phyloP scores from a whole-genome alignment of 169 alveolate species.

The Cryptosporidium sp. region DNA sequence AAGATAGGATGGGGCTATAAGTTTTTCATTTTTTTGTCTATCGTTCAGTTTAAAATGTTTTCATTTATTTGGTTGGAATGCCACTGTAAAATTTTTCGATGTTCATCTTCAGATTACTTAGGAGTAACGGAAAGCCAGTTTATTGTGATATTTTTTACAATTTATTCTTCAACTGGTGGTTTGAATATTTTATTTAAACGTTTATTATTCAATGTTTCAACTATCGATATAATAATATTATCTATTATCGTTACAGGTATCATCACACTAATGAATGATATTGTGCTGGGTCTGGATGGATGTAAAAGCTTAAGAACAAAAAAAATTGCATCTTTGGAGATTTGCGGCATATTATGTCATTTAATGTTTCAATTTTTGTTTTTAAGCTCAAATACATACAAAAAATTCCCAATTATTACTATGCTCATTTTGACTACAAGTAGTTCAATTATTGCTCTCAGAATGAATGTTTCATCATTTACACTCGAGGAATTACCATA shows the following conservation, averaged over 20 bases:
- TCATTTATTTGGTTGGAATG: constrained; percentile 62
- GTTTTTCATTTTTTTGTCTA: constrained; percentile 13
- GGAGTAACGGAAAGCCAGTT: constrained; percentile 71
- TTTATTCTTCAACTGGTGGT: background rate
- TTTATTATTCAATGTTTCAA: background rate
- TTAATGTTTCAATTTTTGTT: constrained; percentile 54
- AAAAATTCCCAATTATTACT: constrained; percentile 4
- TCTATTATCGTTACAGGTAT: constrained; percentile 13
- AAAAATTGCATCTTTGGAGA: constrained; percentile 46
- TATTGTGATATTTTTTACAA: constrained; percentile 26
- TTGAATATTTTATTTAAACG: background rate
- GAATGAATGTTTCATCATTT: constrained; percentile 73
- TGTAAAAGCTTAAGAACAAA: background rate
- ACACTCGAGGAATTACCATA: constrained; percentile 53
- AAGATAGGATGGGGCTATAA: constrained; percentile 39
- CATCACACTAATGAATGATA: constrained; percentile 41
- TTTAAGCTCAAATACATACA: constrained; percentile 9
- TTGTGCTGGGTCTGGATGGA: background rate
- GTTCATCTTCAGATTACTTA: constrained; percentile 53
- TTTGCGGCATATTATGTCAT: constrained; percentile 61
- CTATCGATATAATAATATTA: constrained; percentile 18
- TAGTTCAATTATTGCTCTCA: constrained; percentile 52
- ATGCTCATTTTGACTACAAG: constrained; percentile 38
- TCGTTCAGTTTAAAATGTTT: constrained; percentile 41
- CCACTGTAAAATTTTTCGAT: constrained; percentile 67